Percentiles rank a stretch among this genome's conserved stretches.
These are phyloP conservation scores for Leptodermis oblonga DNA, from an alignment of 257 asterid species.

Conservation along the genomic window DNA sequence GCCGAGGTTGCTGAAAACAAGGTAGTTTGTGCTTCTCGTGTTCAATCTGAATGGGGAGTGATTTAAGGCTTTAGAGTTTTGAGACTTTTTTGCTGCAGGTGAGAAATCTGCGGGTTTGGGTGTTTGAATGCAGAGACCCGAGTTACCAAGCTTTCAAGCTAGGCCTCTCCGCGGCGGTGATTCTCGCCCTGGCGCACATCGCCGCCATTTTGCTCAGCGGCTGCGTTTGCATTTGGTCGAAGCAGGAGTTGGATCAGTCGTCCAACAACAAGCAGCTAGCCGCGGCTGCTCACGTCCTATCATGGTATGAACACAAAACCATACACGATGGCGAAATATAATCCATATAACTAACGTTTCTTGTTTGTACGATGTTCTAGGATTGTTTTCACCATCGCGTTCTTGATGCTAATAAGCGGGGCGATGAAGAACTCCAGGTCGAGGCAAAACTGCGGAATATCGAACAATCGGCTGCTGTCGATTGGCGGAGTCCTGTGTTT, in stretches of 20 bases:
- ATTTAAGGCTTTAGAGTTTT: neutral
- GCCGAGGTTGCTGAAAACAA: slow-evolving; percentile 44
- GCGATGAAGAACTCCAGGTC: slow-evolving; percentile 43
- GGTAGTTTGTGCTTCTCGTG: slow-evolving; percentile 17
- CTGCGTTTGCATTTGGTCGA: slow-evolving; percentile 63
- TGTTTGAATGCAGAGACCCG: slow-evolving; percentile 76
- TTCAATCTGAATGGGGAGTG: neutral
- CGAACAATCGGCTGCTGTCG: slow-evolving; percentile 45
- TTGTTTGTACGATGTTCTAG: slow-evolving; percentile 27
- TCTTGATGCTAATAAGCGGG: slow-evolving; percentile 52
- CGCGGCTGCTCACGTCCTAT: slow-evolving; percentile 56
- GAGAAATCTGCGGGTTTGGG: slow-evolving; percentile 48
- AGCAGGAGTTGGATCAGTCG: slow-evolving; percentile 57
- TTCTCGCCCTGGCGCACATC: slow-evolving; percentile 59
- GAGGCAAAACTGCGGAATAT: slow-evolving; percentile 54
- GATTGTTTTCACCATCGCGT: slow-evolving; percentile 45
- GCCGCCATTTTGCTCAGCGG: slow-evolving; percentile 51
- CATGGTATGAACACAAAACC: slow-evolving; percentile 42
- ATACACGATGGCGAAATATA: neutral
- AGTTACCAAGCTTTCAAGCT: slow-evolving; percentile 75
- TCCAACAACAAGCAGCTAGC: slow-evolving; percentile 72
- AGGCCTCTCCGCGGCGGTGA: slow-evolving; percentile 62
- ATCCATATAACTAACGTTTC: too few relatives aligned
- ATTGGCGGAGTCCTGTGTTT: slow-evolving; percentile 65
- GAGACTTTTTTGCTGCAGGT: slow-evolving; percentile 30